Conservation (phyloP, 768 basidiomycete genomes). For the Lactarius trivialis region DNA sequence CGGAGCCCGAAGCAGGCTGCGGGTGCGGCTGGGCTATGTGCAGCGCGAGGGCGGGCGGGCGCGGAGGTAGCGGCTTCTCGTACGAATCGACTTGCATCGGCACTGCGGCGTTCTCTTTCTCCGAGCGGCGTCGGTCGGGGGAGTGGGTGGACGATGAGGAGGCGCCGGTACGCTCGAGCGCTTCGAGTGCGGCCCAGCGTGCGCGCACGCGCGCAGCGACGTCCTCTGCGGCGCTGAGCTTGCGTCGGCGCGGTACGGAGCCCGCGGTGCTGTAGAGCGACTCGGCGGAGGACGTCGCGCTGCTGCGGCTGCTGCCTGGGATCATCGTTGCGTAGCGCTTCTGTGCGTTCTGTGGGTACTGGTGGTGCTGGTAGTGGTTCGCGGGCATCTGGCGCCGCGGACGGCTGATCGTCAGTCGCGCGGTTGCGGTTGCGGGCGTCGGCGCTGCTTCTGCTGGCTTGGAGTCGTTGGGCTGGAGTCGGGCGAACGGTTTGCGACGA, state of each 20-base stretch:
- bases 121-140: no score
- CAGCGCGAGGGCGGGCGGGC: slow-evolving; percentile 3
- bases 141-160: background rate
- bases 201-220: slow-evolving; percentile 20
- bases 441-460: background rate
- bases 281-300: slow-evolving; percentile 17
- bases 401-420: slow-evolving; percentile 5
- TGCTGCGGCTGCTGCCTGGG: slow-evolving; percentile 16
- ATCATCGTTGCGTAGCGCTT: slow-evolving; percentile 20
- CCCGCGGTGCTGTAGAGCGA: slow-evolving; percentile 5
- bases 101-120: slow-evolving; percentile 5
- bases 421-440: background rate
- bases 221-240: slow-evolving; percentile 21
- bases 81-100: slow-evolving; percentile 11
- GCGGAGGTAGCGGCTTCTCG: slow-evolving; percentile 18
- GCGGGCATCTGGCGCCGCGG: slow-evolving; percentile 14
- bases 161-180: slow-evolving; percentile 9
- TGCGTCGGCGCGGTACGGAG: slow-evolving; percentile 14
- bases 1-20: background rate
- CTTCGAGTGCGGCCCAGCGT: slow-evolving; percentile 21
- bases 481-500: slow-evolving; percentile 11
- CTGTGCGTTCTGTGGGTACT: slow-evolving; percentile 2
- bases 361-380: slow-evolving; percentile 1
- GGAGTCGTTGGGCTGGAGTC: slow-evolving; percentile 3
- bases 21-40: background rate